Base-by-base conservation (phyloP, 1,284 basidiomycete genomes). In the Pseudozyma hubeiensis region DNA sequence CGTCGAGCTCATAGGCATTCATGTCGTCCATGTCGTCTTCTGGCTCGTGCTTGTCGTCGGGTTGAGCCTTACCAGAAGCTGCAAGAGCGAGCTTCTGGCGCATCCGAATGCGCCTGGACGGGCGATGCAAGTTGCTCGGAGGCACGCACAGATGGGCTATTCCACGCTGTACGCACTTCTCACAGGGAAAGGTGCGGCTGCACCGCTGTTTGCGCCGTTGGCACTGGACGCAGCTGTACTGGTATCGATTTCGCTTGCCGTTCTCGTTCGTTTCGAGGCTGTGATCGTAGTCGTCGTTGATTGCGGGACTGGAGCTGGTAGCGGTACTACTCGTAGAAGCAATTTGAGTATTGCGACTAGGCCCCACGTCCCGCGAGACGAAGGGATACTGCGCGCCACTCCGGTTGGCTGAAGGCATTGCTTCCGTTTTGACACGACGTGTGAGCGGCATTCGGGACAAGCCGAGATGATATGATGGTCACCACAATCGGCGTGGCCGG, bases 171-270 rank as follows among this genome's bases (percentile, higher is more conserved):
- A 62, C 41, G 37, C 68, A 71, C 53, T 71, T 71, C 37, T 71
- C 68, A 45, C 68, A 71, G 30, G 68, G 68, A 17, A 62, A 65
- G 31, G 63, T 71, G 11, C 68, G 58, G 37, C 68, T 71, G 39
- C 68, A 71, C 46, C 59, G 58, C 52, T 71, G 68, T 35, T 71
- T 71, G 44, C 68, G 68, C 10, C 63, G 53, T 44, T 71, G 68
- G n/a, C 68, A 71, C 53, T 71, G 59, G 3, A 66, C 55, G 41
- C 68, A 71, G 55, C 63, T 65, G 59, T 71, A 71, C 49, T 71
- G 68, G 24, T 71, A 71, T 31, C 68, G 68, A 40, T 71, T 71
- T n/a, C 68, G 58, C 41, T 71, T 71, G 5, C 53, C 58, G 56
- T 59, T 48, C 13, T 65, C 63, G 14, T 53, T 51, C 19, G 34